Base-by-base conservation (phyloP, 2,329 filamentous ascomycete species). In the Penicillium griseofulvum region DNA sequence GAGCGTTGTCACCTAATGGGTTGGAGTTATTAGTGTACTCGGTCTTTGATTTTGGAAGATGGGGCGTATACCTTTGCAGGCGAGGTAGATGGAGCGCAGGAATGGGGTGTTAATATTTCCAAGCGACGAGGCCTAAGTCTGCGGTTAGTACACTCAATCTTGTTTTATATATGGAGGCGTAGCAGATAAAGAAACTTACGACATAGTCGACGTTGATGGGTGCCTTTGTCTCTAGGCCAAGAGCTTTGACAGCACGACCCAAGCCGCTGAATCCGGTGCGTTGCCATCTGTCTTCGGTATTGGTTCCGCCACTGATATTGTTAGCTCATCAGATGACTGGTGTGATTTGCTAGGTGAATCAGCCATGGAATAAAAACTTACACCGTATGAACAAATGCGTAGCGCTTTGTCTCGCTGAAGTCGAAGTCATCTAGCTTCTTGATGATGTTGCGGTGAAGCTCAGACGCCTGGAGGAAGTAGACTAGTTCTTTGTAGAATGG, bases 321-420 rank as follows among this genome's bases (percentile, higher is more conserved):
- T 61, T 39, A 65, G 52, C 50, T 14, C n/a, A n/a, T n/a, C n/a
- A n/a, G 19, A 38, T 34, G 33, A 43, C 48, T n/a, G 52, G 11
- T 16, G 19, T 22, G 22, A 33, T 33, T 1, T 2, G 3, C 17
- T 8, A 22, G 28, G 28, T 17, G 1, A 41, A n/a, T 22, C 4
- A 22, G 22, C 22, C 22, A 22, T 14, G 2, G 4, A 29, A 29
- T 11, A 5, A 14, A 33, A 12, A 68, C 86, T 73, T 74, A 91
- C 88, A 95, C 89, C 8, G 88, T 88, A 70, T 96, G 91, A 7
- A 97, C 84, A 71, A 99, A 96, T 1, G 84, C 88, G 60, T 95
- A 81, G 31, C 83, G 76, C 11, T 74, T 72, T 0, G 93, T 96
- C 56, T 83, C 80, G 2, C 83, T 81, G 68, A 96, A 97, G 71